Evolutionary conservation across 441 rosid genomes (phyloP), one percentile per base, ranked within the genome.

Genomic region (Francoa sonchifolia): DNA sequence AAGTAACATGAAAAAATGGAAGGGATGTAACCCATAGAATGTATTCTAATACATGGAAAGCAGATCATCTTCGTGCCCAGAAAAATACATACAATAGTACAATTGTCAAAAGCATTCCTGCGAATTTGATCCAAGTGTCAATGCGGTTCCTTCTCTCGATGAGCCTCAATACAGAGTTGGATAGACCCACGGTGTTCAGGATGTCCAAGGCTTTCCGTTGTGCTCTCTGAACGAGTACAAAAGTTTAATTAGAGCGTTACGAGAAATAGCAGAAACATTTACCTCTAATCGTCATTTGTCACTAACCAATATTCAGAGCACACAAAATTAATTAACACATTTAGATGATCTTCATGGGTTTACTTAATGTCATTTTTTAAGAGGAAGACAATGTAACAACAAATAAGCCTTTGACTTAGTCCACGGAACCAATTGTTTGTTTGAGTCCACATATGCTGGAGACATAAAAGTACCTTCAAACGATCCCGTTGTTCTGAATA

Each of bases 121-220:
- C 52, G 8, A 83, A 92, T 53, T 92, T 92, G 72, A 92, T 86
- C 94, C 79, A 75, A 1, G 52, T 71, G 51, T 92, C 99, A 3
- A 83, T 75, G 28, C 92, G 96, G 59, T 73, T 85, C 41, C 99
- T 75, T 76, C 90, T 77, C 74, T 87, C 96, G 16, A 92, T 72
- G 18, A 92, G 83, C 65, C 92, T 83, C 73, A 92, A 42, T 9
- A 83, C 88, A 0, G 96, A 79, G 54, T 71, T 92, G 37, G 99
- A 87, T 32, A 83, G 94, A 35, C 99, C 99, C 44, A 87, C 94
- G 0, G 94, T 92, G 64, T 83, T 92, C 7, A 92, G 81, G 38
- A 86, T 79, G 67, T 81, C 94, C 67, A 83, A 52, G 48, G 96
- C 95, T 57, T 87, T 92, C 56, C 99, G 73, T 52, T 90, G 96